These are phyloP conservation scores for Ormosia emarginata DNA, from an alignment of 306 rosid species.

Conservation along the genomic window DNA sequence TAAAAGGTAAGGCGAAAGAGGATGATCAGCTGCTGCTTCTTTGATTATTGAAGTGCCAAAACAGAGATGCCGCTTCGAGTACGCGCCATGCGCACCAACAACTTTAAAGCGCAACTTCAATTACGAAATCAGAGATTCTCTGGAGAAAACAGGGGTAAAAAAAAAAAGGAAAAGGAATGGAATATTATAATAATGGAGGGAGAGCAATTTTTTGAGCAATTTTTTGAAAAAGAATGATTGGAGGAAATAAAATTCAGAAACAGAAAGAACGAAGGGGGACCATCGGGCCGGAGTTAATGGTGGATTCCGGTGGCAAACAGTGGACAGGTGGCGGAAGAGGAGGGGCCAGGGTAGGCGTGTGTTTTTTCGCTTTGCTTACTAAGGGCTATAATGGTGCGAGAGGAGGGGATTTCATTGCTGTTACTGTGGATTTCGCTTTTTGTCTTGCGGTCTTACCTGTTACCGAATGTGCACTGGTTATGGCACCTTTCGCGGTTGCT, in stretches of 20 bases:
- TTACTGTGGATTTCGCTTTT: conserved; percentile 19
- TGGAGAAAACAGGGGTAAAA: not conserved
- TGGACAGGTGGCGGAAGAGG: not conserved
- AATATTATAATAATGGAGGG: not conserved
- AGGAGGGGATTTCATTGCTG: conserved; percentile 11
- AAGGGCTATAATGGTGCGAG: conserved; percentile 44
- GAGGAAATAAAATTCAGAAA: not conserved
- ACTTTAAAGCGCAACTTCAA: conserved; percentile 21
- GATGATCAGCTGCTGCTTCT: not conserved
- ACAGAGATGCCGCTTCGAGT: conserved; percentile 1
- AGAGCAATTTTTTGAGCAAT: not conserved
- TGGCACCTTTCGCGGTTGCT: not conserved
- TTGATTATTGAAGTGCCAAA: not conserved
- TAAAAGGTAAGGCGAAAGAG: not conserved
- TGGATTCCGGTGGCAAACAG: conserved; percentile 17
- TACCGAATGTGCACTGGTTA: conserved; percentile 43
- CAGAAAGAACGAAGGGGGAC: not conserved
- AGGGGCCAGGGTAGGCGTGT: not conserved
- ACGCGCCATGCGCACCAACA: not conserved
- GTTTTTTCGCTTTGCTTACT: conserved; percentile 20
- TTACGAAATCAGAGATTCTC: conserved; percentile 26
- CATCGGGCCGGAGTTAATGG: conserved; percentile 13
- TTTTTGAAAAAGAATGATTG: not conserved
- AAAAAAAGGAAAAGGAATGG: not conserved
- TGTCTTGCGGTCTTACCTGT: conserved; percentile 24